A percentile compares a stretch with the other conserved stretches of the same genome.
Conservation (phyloP, 2,329 filamentous ascomycete genomes). For the Pseudopithomyces chartarum region DNA sequence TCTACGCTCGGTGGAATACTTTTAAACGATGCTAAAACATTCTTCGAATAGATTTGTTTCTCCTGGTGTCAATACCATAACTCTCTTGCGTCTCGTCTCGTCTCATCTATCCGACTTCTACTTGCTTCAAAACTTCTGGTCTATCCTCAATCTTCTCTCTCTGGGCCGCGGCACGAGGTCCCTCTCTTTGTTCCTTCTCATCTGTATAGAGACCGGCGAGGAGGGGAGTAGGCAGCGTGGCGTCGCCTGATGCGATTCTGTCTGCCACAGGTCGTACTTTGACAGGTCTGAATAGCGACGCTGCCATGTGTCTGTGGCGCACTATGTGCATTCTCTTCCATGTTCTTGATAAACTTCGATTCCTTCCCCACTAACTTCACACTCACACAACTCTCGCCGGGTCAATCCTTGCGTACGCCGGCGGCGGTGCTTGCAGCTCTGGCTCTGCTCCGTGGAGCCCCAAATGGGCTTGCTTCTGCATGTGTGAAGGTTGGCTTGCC, state of each 20-base stretch:
- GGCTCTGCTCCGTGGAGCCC: not conserved
- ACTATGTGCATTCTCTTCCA: not conserved
- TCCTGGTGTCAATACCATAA: not conserved
- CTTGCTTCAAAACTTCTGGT: not conserved
- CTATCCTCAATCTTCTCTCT: not conserved
- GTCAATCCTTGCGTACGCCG: constrained; percentile 1
- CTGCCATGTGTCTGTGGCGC: too few species aligned
- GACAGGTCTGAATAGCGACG: not conserved
- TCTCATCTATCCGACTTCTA: not conserved
- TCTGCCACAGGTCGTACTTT: not conserved
- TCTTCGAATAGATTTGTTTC: not conserved
- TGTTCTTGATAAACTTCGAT: not conserved
- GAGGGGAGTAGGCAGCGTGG: not conserved
- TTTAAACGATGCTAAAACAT: not conserved
- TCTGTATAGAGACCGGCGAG: not conserved
- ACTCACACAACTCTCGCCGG: not conserved
- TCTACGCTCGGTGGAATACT: too few species aligned
- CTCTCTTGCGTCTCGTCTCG: not conserved
- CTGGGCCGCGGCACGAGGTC: too few species aligned
- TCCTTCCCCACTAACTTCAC: not conserved
- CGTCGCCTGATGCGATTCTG: not conserved
- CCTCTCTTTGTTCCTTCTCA: not conserved
- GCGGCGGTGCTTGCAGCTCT: not conserved
- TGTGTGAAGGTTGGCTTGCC: not conserved
- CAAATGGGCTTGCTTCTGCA: not conserved